A percentile compares a stretch with the other conserved stretches of the same genome.
phyloP scores from a whole-genome alignment of 176 grass and related monocot species.

The Cenchrus americanus region DNA sequence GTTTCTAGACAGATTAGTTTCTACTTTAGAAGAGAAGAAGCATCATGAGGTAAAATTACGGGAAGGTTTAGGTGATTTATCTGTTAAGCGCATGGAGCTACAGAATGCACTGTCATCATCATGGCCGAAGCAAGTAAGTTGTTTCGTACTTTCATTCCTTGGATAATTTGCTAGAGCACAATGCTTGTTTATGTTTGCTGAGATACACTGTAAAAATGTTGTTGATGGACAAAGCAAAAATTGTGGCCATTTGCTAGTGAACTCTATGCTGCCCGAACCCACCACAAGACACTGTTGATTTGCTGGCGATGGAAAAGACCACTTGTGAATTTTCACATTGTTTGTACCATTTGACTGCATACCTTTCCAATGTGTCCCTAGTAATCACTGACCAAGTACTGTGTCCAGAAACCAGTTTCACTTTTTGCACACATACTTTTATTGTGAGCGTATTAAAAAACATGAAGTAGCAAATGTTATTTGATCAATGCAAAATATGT shows the following conservation, averaged over 20 bases:
- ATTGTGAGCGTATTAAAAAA: conserved; percentile 16
- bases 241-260: neutral
- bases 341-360: neutral
- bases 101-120: conserved; percentile 88
- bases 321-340: neutral
- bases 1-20: conserved; percentile 91
- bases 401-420: neutral
- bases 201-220: neutral
- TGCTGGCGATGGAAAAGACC: conserved; percentile 9
- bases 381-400: neutral
- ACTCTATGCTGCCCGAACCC: neutral
- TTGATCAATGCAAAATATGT: conserved; percentile 7
- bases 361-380: neutral
- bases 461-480: neutral
- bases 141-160: neutral
- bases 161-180: neutral
- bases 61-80: conserved; percentile 82
- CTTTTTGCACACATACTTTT: conserved; percentile 16
- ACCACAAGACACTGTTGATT: neutral
- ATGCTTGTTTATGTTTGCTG: neutral
- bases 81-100: conserved; percentile 86
- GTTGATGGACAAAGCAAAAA: neutral
- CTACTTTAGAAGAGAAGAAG: conserved; percentile 87
- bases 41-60: conserved; percentile 82
- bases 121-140: conserved; percentile 92